These are phyloP conservation scores for Brettanomyces custersianus DNA, from an alignment of 805 yeast species.

Conservation along the genomic window DNA sequence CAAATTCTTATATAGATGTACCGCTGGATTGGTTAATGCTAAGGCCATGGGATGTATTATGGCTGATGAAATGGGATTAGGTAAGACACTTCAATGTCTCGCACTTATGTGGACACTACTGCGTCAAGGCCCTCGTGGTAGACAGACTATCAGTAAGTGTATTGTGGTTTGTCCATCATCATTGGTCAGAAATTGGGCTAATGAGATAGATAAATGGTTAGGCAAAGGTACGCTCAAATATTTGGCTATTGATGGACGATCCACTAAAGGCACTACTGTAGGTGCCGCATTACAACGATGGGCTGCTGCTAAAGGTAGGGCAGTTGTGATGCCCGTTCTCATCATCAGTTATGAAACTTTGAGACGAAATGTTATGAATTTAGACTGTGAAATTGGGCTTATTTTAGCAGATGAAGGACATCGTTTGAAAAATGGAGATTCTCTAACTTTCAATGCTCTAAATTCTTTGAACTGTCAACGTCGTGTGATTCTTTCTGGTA, in stretches of 20 bases:
- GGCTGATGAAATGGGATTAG: constrained; percentile 99
- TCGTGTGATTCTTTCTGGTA: constrained; percentile 88
- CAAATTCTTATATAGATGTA: constrained; percentile 80
- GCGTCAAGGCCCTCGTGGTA: constrained; percentile 80
- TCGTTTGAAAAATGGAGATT: constrained; percentile 79
- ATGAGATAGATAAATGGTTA: constrained; percentile 89
- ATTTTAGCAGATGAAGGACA: constrained; percentile 85
- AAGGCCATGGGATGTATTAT: constrained; percentile 91
- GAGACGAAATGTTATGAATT: constrained; percentile 70
- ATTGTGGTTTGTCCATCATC: constrained; percentile 94
- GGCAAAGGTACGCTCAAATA: constrained; percentile 89
- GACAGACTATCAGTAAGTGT: constrained; percentile 76
- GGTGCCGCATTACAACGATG: constrained; percentile 64
- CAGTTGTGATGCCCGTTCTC: constrained; percentile 85
- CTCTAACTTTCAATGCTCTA: constrained; percentile 80
- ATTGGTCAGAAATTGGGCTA: constrained; percentile 93
- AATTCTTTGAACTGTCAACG: constrained; percentile 78
- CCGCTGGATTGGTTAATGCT: constrained; percentile 76
- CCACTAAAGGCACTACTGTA: constrained; percentile 62
- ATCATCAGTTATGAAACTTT: constrained; percentile 93
- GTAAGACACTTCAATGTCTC: constrained; percentile 93
- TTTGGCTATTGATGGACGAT: constrained; percentile 86
- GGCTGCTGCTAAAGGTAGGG: constrained; percentile 83
- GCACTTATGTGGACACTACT: constrained; percentile 88
- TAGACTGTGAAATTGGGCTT: constrained; percentile 77